Conservation (phyloP, 805 yeast species). For the Saccharomycopsis vini region DNA sequence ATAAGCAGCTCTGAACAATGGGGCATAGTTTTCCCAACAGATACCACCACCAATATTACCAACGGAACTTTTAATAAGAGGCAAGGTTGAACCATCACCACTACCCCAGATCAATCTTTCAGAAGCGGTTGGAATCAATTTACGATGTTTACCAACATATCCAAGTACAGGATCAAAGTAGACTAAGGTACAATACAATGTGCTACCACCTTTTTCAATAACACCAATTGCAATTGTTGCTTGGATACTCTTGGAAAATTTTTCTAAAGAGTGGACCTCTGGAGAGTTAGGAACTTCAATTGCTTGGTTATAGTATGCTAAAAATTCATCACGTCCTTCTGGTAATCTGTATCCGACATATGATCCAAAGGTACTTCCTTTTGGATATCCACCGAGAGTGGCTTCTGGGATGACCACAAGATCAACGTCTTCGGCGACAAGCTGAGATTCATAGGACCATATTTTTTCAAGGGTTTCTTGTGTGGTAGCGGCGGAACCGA, state of each 20-base stretch:
- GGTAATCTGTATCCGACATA: conserved; percentile 34
- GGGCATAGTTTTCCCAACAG: conserved; percentile 41
- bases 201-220: conserved; percentile 32
- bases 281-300: conserved; percentile 29
- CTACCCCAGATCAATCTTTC: conserved; percentile 39
- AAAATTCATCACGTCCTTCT: conserved; percentile 34
- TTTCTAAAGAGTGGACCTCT: conserved; percentile 29
- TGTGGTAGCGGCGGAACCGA: conserved; percentile 33
- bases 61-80: conserved; percentile 28
- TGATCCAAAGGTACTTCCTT: conserved; percentile 35
- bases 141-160: conserved; percentile 35
- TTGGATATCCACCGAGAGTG: conserved; percentile 38
- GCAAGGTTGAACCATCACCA: conserved; percentile 39
- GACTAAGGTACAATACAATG: conserved; percentile 34
- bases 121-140: conserved; percentile 36
- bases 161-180: conserved; percentile 33
- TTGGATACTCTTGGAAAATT: conserved; percentile 27
- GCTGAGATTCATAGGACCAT: conserved; percentile 30
- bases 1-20: conserved; percentile 32
- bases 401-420: conserved; percentile 40
- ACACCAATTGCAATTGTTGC: conserved; percentile 33
- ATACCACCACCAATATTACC: conserved; percentile 38
- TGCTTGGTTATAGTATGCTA: conserved; percentile 29
- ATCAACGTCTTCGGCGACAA: conserved; percentile 27
- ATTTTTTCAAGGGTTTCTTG: conserved; percentile 31